Evolutionary conservation across 2,329 filamentous ascomycete genomes (phyloP), one percentile per base, ranked within the genome.

Genomic region (Furcasterigmium furcatum): DNA sequence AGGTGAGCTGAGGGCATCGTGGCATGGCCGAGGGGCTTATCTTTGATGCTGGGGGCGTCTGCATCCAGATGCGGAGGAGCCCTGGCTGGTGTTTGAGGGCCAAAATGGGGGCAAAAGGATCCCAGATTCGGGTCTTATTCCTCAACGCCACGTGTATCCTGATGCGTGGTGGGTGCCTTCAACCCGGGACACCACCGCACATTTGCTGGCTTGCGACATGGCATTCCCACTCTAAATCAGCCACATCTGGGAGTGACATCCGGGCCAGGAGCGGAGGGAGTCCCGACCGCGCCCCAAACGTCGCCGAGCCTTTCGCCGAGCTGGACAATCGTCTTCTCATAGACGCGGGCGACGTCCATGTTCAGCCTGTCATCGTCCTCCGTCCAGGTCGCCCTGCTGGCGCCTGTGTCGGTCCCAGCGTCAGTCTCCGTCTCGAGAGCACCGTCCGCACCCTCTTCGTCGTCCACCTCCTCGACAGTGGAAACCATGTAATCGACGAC

Each of bases 291-390:
- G 20, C 50, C 48, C 21, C 51, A 43, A 14, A 42, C 58, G 38
- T 71, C 70, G 13, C 79, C 84, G 22, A 94, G 65, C 10, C 79
- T 74, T 56, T 85, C 82, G 1, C 87, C 88, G 13, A 95, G 65
- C 58, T 87, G 77, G 32, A 88, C 77, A 52, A 95, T 79, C 0
- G 89, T 94, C 55, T 78, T 78, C 62, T 94, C 88, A 66, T 94
- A 96, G 2, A 95, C 83, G 51, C 77, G 77, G 1, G 84, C 88
- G 41, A 87, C 80, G 52, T 87, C 84, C 75, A 91, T 82, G 52
- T 87, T 76, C 54, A 81, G 59, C 27, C 74, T 72, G 30, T 74
- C 71, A 41, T 72, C 70, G 6, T 74, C 70, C 4, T 71, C 67
- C 29, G 75, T 69, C 58, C 58, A 62, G 4, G 36, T 30, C 9